Conservation (phyloP, 148 eudicot species). For the Rhododendron henanense region DNA sequence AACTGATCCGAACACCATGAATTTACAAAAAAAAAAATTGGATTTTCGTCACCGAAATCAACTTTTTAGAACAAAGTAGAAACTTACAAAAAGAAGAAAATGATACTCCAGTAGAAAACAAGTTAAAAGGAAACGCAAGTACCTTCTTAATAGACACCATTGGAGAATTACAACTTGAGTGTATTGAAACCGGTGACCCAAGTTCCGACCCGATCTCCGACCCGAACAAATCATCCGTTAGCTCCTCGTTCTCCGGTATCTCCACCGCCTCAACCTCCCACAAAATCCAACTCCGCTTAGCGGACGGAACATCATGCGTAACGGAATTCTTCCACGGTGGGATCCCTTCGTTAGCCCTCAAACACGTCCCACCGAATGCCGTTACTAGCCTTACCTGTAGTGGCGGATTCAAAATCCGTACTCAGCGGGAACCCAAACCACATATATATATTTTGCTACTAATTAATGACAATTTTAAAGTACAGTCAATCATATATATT, state of each 20-base stretch:
- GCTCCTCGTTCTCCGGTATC: slow-evolving; percentile 24
- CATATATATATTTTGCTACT: no score
- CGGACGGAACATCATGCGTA: slow-evolving; percentile 55
- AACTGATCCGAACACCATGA: no score
- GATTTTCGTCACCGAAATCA: neutral
- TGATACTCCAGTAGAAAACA: neutral
- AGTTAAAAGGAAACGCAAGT: slow-evolving; percentile 4
- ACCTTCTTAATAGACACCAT: slow-evolving; percentile 38
- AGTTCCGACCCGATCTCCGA: slow-evolving; percentile 20
- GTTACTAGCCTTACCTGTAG: slow-evolving; percentile 23
- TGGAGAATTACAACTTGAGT: slow-evolving; percentile 23
- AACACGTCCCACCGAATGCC: slow-evolving; percentile 37
- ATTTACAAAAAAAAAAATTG: neutral
- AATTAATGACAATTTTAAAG: no score
- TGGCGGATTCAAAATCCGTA: neutral
- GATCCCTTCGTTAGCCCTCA: slow-evolving; percentile 72
- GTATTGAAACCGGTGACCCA: slow-evolving; percentile 38
- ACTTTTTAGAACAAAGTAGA: neutral
- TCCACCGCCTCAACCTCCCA: slow-evolving; percentile 74
- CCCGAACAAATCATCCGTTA: slow-evolving; percentile 37
- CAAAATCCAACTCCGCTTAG: slow-evolving; percentile 40
- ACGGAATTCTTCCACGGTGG: slow-evolving; percentile 79
- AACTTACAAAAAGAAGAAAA: neutral
- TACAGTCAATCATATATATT: neutral
- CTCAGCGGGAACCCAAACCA: neutral